Evolutionary conservation across 345 rosid genomes (phyloP), one percentile per base, ranked within the genome.

Genomic region (Barbarea vulgaris): DNA sequence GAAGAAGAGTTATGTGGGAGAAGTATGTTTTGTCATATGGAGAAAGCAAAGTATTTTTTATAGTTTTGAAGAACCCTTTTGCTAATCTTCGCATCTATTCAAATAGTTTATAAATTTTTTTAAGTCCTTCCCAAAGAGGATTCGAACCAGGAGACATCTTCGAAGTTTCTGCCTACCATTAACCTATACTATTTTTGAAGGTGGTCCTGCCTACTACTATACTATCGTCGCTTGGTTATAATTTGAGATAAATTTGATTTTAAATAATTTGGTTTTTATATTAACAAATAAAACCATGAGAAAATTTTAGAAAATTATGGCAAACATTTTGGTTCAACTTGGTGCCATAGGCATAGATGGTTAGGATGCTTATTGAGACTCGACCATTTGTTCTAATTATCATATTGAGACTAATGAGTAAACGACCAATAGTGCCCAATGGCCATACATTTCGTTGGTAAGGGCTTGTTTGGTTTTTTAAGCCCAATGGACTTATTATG

Each of bases 21-120:
- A 67, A 67, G 81, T 31, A 78, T 70, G 68, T 36, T 71, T 78
- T 30, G 59, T 60, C 27, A 56, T 25, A 0, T 41, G 75, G 66
- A 78, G 60, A 78, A 68, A 73, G 75, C 70, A 67, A 79, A 79
- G 81, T 33, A 79, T 54, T 46, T 31, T n/a, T 7, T 24, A 14
- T 41, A 31, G n/a, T 39, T 59, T 41, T 39, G 28, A 56, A 56
- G 8, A 78, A 65, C 77, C 44, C 57, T 71, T 21, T 17, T 71
- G 69, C 51, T 72, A 65, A 59, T 51, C 73, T 78, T 78, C 19
- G 73, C 37, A 77, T 72, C 52, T 72, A 67, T 72, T 66, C 57
- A 55, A 11, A 19, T 14, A 54, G 34, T 21, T 50, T 50, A 21
- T 5, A 14, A 42, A 14, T 11, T 13, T 1, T 33, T 33, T 33